These are phyloP conservation scores for Hippophae gyantsensis DNA, from an alignment of 306 rosid genomes.

Conservation along the genomic window DNA sequence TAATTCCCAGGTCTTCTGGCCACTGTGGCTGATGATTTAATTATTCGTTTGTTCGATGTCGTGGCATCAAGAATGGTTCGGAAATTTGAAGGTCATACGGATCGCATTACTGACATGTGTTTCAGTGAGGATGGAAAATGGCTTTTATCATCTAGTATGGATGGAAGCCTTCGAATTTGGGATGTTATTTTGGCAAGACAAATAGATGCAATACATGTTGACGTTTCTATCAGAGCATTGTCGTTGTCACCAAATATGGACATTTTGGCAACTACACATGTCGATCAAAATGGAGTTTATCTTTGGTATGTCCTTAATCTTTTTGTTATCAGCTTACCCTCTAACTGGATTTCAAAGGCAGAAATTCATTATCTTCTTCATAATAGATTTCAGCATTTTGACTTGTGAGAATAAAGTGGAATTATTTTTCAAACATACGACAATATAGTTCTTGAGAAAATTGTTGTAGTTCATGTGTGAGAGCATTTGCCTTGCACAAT, in stretches of 20 bases:
- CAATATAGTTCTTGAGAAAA: neutral
- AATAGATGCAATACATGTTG: slow-evolving; percentile 73
- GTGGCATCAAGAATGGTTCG: slow-evolving; percentile 79
- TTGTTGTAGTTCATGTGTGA: neutral
- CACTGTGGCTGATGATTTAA: slow-evolving; percentile 62
- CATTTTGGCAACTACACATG: slow-evolving; percentile 77
- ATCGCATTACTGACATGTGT: slow-evolving; percentile 85
- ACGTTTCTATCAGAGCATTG: slow-evolving; percentile 67
- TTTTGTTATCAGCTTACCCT: slow-evolving; percentile 2
- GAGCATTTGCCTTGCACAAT: neutral
- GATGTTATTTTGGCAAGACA: slow-evolving; percentile 83
- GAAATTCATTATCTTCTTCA: neutral
- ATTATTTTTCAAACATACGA: neutral
- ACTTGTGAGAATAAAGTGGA: too few relatives aligned
- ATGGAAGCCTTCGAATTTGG: slow-evolving; percentile 92
- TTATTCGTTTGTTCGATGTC: slow-evolving; percentile 68
- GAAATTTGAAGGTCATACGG: slow-evolving; percentile 83
- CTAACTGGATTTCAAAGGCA: slow-evolving; percentile 10
- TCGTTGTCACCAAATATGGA: slow-evolving; percentile 95
- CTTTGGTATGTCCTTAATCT: slow-evolving; percentile 58
- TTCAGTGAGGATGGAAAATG: slow-evolving; percentile 98
- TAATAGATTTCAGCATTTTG: neutral
- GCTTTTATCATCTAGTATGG: slow-evolving; percentile 94
- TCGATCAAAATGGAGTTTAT: slow-evolving; percentile 82
- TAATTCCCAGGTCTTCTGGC: slow-evolving; percentile 79